Evolutionary conservation across 371 early-diverging fungal species (phyloP), one percentile per base, ranked within the genome.

Genomic region (Actinomortierella ambigua): DNA sequence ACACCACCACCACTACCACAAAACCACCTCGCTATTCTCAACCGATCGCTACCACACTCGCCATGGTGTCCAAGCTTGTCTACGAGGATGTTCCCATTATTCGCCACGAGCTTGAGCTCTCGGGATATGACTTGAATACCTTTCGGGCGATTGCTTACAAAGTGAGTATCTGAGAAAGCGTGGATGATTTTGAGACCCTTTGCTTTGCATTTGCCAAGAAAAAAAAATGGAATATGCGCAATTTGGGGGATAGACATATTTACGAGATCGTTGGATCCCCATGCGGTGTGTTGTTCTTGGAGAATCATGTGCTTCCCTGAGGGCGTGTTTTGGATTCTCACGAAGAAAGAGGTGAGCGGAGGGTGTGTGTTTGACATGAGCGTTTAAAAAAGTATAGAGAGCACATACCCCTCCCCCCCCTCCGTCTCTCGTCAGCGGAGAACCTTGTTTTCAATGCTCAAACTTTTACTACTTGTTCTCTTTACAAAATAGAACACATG

Each of bases 31-130:
- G 67, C 3, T 86, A 86, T 50, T 84, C 84, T 3, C 66, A 80
- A 2, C 67, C 82, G 0, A 69, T 82, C 13, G 86, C 86, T 3
- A 83, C 84, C 40, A 86, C 84, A 1, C 69, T 84, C 3, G 79
- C 82, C 18, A 81, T 84, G 41, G 81, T 83, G 4, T 78, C 82
- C 34, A 83, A 83, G 34, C 61, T 86, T 1, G 86, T 80, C 0
- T 86, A 86, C 47, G 86, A 86, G 53, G 83, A 84, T 52, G 81
- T 84, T 0, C 79, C 77, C 7, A 76, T 86, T 13, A 81, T 86
- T 29, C 79, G 81, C 23, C 81, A 86, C 47, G 86, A 86, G 48
- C 60, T 86, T 6, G 75, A 70, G 20, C 77, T 68, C 43, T 78
- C 81, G 17, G 86, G 86, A 29, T 86, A 83, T 61, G 84, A 86